Percentiles rank a stretch among this genome's conserved stretches.
These are phyloP conservation scores for Linum lewisii DNA, from an alignment of 345 rosid genomes.

Conservation along the genomic window DNA sequence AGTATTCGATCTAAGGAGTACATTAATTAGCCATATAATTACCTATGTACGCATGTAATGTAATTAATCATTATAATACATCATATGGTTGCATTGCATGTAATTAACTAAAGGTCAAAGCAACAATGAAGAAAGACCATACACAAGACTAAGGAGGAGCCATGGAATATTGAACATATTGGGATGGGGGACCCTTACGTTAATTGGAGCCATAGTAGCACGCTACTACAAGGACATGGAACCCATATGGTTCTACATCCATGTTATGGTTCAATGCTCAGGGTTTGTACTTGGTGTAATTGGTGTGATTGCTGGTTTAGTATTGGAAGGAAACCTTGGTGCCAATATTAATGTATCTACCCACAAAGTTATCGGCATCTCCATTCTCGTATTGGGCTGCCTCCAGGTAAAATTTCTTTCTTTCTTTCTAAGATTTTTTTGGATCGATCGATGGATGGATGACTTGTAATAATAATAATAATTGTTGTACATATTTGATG, in stretches of 20 bases:
- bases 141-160: constrained; percentile 39
- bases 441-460: no score
- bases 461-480: no score
- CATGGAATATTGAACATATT: constrained; percentile 70
- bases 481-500: no score
- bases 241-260: constrained; percentile 66
- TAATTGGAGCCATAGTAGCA: constrained; percentile 56
- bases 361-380: constrained; percentile 57
- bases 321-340: constrained; percentile 34
- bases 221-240: constrained; percentile 54
- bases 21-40: no score
- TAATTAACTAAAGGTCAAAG: constrained; percentile 28
- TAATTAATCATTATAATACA: no score
- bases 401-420: constrained; percentile 75
- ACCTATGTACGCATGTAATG: no score
- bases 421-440: no score
- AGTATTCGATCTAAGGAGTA: no score
- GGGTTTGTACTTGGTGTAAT: constrained; percentile 46
- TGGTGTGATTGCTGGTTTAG: constrained; percentile 52
- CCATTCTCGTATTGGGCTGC: constrained; percentile 66
- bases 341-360: constrained; percentile 37
- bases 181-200: constrained; percentile 66
- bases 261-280: constrained; percentile 34
- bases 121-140: constrained; percentile 10
- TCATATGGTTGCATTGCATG: background rate